phyloP scores from a whole-genome alignment of 1,284 basidiomycete species.

The Lignosus rhinocerotis region DNA sequence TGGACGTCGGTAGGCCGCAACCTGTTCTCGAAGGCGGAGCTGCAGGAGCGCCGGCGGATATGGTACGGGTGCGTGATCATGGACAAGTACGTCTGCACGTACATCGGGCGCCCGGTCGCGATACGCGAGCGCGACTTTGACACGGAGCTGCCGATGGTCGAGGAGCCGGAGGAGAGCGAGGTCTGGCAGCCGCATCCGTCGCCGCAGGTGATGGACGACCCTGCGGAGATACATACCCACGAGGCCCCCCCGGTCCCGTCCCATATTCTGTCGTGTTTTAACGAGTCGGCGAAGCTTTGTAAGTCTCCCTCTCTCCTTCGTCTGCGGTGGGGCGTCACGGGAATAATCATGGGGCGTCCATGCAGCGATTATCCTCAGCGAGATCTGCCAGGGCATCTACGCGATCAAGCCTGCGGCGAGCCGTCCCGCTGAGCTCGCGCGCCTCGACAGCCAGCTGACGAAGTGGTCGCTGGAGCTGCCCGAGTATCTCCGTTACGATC shows the following conservation, averaged over 20 bases:
- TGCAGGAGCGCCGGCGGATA: constrained; percentile 73
- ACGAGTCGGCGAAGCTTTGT: constrained; percentile 73
- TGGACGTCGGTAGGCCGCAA: constrained; percentile 65
- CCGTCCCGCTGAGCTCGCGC: constrained; percentile 57
- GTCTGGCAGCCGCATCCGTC: constrained; percentile 50
- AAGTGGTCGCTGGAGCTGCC: constrained; percentile 80
- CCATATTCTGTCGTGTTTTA: constrained; percentile 73
- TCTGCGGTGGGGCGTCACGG: too few relatives aligned
- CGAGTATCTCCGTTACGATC: constrained; percentile 65
- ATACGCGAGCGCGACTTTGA: constrained; percentile 84
- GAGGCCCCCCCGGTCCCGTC: constrained; percentile 43
- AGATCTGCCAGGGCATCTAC: constrained; percentile 75
- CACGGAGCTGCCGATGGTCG: constrained; percentile 64
- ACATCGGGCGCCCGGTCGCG: constrained; percentile 78
- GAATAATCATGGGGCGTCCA: too few relatives aligned
- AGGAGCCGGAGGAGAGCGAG: constrained; percentile 73
- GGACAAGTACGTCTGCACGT: constrained; percentile 80
- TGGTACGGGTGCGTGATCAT: constrained; percentile 83
- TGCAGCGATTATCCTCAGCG: constrained; percentile 62
- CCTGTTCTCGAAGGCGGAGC: constrained; percentile 64
- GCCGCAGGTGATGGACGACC: constrained; percentile 37
- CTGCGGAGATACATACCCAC: constrained; percentile 26
- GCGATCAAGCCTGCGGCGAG: constrained; percentile 60
- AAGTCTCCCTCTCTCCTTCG: constrained; percentile 35
- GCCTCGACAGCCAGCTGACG: constrained; percentile 69